phyloP scores from a whole-genome alignment of 1,284 basidiomycete species.

The Leccinum laetum region DNA sequence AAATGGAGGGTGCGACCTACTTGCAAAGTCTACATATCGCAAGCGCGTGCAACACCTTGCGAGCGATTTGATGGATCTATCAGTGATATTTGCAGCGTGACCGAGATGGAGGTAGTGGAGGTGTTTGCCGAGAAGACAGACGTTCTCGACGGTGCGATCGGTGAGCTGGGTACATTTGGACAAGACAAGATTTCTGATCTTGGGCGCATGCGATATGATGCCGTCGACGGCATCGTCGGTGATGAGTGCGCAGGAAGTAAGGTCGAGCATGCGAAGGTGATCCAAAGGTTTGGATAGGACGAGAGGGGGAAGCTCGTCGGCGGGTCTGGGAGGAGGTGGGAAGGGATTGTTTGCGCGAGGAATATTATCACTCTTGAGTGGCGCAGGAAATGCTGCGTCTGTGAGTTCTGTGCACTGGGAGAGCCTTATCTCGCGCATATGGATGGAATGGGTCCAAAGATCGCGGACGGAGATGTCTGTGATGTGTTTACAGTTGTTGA shows the following conservation, averaged over 20 bases:
- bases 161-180: conserved; percentile 91
- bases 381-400: conserved; percentile 85
- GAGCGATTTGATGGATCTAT: conserved; percentile 83
- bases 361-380: conserved; percentile 42
- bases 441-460: conserved; percentile 78
- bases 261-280: conserved; percentile 85
- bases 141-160: conserved; percentile 83
- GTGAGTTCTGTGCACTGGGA: conserved; percentile 81
- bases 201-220: conserved; percentile 85
- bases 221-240: conserved; percentile 92
- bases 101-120: conserved; percentile 97
- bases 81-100: conserved; percentile 88
- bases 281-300: conserved; percentile 66
- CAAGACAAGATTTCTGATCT: conserved; percentile 90
- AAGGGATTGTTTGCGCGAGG: conserved; percentile 52
- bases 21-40: conserved; percentile 96
- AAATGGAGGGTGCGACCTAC: conserved; percentile 48
- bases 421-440: conserved; percentile 92
- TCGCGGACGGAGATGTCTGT: conserved; percentile 81
- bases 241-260: conserved; percentile 83
- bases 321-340: conserved; percentile 35
- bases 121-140: conserved; percentile 86
- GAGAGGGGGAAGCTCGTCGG: conserved; percentile 60
- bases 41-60: conserved; percentile 91
- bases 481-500: conserved; percentile 81